Evolutionary conservation across 2,329 filamentous ascomycete species (phyloP).

Genomic region (Diaporthe longicolla): DNA sequence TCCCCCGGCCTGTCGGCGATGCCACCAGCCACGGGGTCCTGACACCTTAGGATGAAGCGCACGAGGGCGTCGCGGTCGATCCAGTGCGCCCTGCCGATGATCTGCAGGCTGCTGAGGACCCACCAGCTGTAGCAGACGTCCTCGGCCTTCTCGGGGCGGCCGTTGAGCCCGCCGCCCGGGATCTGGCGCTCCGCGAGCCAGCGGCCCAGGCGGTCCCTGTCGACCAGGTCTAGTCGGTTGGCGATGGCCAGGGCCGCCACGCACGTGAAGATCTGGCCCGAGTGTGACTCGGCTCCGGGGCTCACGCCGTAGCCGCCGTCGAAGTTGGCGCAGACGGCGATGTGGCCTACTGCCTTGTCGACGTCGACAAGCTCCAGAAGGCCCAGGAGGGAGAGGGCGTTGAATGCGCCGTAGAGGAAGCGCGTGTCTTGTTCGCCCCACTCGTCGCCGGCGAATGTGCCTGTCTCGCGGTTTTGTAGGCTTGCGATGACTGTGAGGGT

Average conservation of each 20-base stretch:
- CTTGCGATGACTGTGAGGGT: conserved; percentile 76
- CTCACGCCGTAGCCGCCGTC: conserved; percentile 93
- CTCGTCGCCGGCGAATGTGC: conserved; percentile 93
- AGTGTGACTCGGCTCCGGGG: conserved; percentile 93
- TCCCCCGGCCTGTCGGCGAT: conserved; percentile 92
- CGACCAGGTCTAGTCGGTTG: conserved; percentile 79
- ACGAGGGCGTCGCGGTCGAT: conserved; percentile 87
- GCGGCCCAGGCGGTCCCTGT: conserved; percentile 83
- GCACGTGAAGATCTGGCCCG: conserved; percentile 96
- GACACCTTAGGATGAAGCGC: conserved; percentile 87
- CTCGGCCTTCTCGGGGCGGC: conserved; percentile 93
- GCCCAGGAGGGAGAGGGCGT: conserved; percentile 87
- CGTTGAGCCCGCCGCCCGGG: conserved; percentile 89
- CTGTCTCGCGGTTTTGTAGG: conserved; percentile 84
- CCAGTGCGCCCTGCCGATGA: conserved; percentile 92
- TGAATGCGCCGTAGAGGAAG: conserved; percentile 92
- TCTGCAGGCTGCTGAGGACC: conserved; percentile 92
- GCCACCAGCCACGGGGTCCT: conserved; percentile 87
- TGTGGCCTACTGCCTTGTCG: conserved; percentile 82
- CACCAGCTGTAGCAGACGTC: conserved; percentile 99
- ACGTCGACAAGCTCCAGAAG: conserved; percentile 82
- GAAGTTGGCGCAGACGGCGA: conserved; percentile 89
- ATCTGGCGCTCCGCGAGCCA: conserved; percentile 97
- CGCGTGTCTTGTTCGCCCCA: conserved; percentile 98
- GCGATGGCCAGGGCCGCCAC: conserved; percentile 89